phyloP scores from a whole-genome alignment of 768 basidiomycete genomes.

The Mycena olivaceomarginata region DNA sequence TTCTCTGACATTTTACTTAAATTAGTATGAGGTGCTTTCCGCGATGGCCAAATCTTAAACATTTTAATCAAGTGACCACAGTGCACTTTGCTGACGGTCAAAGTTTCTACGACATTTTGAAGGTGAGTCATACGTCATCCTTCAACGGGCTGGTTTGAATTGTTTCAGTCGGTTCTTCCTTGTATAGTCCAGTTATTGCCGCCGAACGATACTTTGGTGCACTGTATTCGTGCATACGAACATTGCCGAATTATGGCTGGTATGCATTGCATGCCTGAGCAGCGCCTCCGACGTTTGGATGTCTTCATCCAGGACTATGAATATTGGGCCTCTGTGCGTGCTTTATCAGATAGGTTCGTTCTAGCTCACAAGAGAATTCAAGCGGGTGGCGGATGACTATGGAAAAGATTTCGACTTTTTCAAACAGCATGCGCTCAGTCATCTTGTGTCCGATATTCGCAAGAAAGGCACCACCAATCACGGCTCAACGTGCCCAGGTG shows the following conservation, averaged over 20 bases:
- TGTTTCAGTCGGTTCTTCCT: conserved; percentile 50
- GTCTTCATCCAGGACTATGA: conserved; percentile 13
- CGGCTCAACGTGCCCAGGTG: conserved; percentile 19
- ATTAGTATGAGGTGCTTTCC: conserved; percentile 43
- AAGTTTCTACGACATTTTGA: too few species aligned
- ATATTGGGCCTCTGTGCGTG: background rate
- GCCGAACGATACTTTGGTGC: conserved; percentile 47
- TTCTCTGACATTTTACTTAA: background rate
- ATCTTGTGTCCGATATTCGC: conserved; percentile 14
- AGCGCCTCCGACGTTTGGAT: conserved; percentile 40
- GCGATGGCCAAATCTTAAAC: too few species aligned
- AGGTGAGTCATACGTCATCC: conserved; percentile 47
- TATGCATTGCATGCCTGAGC: conserved; percentile 50
- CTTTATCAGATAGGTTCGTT: background rate
- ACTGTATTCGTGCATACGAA: conserved; percentile 50
- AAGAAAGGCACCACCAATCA: conserved; percentile 18
- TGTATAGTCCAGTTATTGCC: conserved; percentile 54
- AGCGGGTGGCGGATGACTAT: conserved; percentile 16
- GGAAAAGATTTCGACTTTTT: conserved; percentile 26
- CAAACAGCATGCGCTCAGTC: conserved; percentile 23
- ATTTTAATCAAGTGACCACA: too few species aligned
- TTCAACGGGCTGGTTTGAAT: conserved; percentile 37
- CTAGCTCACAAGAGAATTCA: background rate
- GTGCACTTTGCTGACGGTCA: too few species aligned
- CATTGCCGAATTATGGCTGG: conserved; percentile 49